Conservation (phyloP, 352 stramenopile genomes). For the Pythium sp. region DNA sequence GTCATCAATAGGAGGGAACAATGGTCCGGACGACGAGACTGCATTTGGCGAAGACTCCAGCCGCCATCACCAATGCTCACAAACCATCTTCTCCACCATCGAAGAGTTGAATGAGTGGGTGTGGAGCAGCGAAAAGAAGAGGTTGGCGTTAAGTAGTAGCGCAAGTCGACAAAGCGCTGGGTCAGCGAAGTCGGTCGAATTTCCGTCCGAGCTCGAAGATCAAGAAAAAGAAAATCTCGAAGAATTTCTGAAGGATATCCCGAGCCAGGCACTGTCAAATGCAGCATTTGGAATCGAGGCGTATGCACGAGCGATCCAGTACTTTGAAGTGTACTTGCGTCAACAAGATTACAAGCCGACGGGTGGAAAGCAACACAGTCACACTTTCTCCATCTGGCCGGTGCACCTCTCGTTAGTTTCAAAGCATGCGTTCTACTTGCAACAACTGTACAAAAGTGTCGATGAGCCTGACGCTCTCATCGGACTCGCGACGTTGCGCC, state of each 20-base stretch:
- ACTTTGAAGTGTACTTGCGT: slow-evolving; percentile 69
- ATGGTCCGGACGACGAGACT: slow-evolving; percentile 15
- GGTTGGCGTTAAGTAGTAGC: slow-evolving; percentile 53
- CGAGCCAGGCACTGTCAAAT: slow-evolving; percentile 59
- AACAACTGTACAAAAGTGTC: slow-evolving; percentile 75
- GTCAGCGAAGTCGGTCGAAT: slow-evolving; percentile 34
- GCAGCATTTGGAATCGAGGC: slow-evolving; percentile 68
- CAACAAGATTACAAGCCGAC: slow-evolving; percentile 35
- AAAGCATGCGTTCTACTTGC: slow-evolving; percentile 65
- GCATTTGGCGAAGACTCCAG: slow-evolving; percentile 60
- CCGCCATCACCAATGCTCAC: slow-evolving; percentile 80
- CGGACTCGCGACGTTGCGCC: slow-evolving; percentile 53
- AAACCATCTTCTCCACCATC: slow-evolving; percentile 84
- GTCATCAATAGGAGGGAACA: slow-evolving; percentile 1
- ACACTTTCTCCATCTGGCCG: slow-evolving; percentile 21
- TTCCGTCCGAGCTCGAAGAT: slow-evolving; percentile 58
- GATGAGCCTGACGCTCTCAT: slow-evolving; percentile 69
- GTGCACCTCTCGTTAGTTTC: slow-evolving; percentile 48
- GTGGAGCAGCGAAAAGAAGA: slow-evolving; percentile 83
- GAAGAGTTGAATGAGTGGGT: slow-evolving; percentile 89
- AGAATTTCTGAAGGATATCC: slow-evolving; percentile 75
- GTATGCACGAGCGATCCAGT: slow-evolving; percentile 69
- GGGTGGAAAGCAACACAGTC: slow-evolving; percentile 2
- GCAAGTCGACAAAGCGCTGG: slow-evolving; percentile 33
- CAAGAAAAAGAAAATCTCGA: slow-evolving; percentile 78